Base-by-base conservation (phyloP, 1,284 basidiomycete genomes). In the Rhizoctonia solani region DNA sequence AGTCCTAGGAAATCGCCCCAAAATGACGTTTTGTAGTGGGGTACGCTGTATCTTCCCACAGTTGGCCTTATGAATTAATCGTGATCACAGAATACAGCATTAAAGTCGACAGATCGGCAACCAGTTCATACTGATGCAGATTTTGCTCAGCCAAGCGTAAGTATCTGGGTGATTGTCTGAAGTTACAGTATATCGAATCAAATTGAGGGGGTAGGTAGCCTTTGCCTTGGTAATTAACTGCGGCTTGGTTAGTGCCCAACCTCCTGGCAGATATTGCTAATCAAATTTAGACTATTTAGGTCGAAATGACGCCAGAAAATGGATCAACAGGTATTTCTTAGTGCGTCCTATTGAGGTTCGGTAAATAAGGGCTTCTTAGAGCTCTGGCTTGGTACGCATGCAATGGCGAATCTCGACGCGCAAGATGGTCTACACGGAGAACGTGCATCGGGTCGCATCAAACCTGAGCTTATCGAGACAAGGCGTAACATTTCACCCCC, bases 341-440 rank as follows among this genome's bases (percentile, higher is more conserved):
- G 16, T 37, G 1, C 1, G n/a, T 9, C n/a, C 9, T 8, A 21
- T 8, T 19, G 21, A 6, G 21, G 9, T 25, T 16, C 16, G 16
- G 21, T 14, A 23, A 5, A 14, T 63, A 23, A 58, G 3, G 14
- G 16, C 1, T 14, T 34, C 6, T 6, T 63, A 63, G 59, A 69
- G 52, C 23, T 69, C 21, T 69, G 68, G 68, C 68, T 69, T 11
- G 68, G 68, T 4, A 69, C 68, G 13, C 68, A 69, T 44, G 41
- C 32, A 23, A 61, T 65, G 58, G 54, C 68, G 5, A 49, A 56
- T 19, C 54, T 67, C 11, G 49, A 55, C 13, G 54, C 54, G 14
- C 65, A 69, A 42, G 55, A 61, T n/a, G 68, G 65, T 9, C 41
- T 54, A 3, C 68, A 66, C 27, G 63, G 63, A 16, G 63, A 66